A percentile compares a stretch with the other conserved stretches of the same genome.
Conservation (phyloP, 768 basidiomycete genomes). For the Mycena latifolia region DNA sequence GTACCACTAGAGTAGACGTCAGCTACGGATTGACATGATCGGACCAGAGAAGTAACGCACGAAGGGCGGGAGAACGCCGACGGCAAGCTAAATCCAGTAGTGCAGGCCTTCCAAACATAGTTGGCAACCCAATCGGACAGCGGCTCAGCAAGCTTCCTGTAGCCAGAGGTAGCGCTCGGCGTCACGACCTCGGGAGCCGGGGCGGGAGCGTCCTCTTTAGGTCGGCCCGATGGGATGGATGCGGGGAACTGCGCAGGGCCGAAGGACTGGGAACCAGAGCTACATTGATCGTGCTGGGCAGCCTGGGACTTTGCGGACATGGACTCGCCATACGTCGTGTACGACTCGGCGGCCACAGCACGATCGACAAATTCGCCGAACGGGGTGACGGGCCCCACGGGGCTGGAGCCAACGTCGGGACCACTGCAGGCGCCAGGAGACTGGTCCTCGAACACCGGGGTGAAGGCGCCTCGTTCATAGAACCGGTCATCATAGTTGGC, state of each 20-base stretch:
- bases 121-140: slow-evolving; percentile 83
- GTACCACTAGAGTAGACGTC: slow-evolving; percentile 41
- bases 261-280: slow-evolving; percentile 38
- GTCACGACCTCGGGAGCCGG: slow-evolving; percentile 59
- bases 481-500: slow-evolving; percentile 43
- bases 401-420: slow-evolving; percentile 72
- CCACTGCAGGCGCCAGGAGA: slow-evolving; percentile 66
- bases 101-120: slow-evolving; percentile 88
- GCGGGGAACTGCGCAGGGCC: slow-evolving; percentile 34
- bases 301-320: slow-evolving; percentile 41
- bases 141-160: slow-evolving; percentile 82
- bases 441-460: slow-evolving; percentile 74
- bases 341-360: slow-evolving; percentile 62
- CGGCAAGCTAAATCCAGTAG: slow-evolving; percentile 75
- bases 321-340: slow-evolving; percentile 27
- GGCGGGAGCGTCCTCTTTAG: slow-evolving; percentile 49
- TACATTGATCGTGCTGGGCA: slow-evolving; percentile 25
- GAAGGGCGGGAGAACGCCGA: slow-evolving; percentile 61
- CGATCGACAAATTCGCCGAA: slow-evolving; percentile 84
- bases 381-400: slow-evolving; percentile 80
- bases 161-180: slow-evolving; percentile 65
- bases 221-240: slow-evolving; percentile 47
- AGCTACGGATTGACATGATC: slow-evolving; percentile 18
- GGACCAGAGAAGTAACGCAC: slow-evolving; percentile 53
- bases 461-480: slow-evolving; percentile 63